Evolutionary conservation across 768 basidiomycete species (phyloP).

Genomic region (Auriscalpium vulgare): DNA sequence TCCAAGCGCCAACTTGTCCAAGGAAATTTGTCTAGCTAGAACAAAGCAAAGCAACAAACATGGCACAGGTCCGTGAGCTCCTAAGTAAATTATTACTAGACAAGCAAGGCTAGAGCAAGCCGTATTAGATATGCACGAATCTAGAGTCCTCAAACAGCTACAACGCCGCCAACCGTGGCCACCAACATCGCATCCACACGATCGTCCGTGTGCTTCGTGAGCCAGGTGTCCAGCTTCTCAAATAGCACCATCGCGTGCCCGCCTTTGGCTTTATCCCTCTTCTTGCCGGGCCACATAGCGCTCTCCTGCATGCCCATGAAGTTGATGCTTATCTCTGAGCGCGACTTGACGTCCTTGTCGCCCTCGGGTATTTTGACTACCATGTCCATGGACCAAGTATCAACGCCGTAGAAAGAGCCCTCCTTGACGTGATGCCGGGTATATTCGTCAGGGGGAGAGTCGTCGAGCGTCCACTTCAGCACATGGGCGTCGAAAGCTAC

Average conservation of each 20-base stretch:
- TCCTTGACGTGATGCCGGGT: constrained; percentile 88
- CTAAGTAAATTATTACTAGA: no score
- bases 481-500: constrained; percentile 91
- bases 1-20: no score
- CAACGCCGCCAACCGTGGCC: constrained; percentile 63
- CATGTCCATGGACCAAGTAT: constrained; percentile 68
- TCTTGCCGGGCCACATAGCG: constrained; percentile 75
- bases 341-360: constrained; percentile 9
- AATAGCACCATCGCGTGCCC: constrained; percentile 66
- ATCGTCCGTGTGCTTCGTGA: constrained; percentile 53
- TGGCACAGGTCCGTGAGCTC: no score
- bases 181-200: constrained; percentile 61
- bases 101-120: neutral
- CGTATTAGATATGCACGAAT: neutral
- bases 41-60: no score
- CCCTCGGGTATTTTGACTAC: constrained; percentile 45
- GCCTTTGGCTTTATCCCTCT: constrained; percentile 36
- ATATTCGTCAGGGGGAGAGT: constrained; percentile 66
- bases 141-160: constrained; percentile 26
- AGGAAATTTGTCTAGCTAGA: no score
- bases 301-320: constrained; percentile 80
- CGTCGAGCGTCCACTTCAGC: constrained; percentile 73
- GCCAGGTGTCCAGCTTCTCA: constrained; percentile 65
- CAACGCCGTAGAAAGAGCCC: constrained; percentile 75
- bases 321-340: constrained; percentile 33